These are phyloP conservation scores for Populus nigra DNA, from an alignment of 345 rosid genomes.

Conservation along the genomic window DNA sequence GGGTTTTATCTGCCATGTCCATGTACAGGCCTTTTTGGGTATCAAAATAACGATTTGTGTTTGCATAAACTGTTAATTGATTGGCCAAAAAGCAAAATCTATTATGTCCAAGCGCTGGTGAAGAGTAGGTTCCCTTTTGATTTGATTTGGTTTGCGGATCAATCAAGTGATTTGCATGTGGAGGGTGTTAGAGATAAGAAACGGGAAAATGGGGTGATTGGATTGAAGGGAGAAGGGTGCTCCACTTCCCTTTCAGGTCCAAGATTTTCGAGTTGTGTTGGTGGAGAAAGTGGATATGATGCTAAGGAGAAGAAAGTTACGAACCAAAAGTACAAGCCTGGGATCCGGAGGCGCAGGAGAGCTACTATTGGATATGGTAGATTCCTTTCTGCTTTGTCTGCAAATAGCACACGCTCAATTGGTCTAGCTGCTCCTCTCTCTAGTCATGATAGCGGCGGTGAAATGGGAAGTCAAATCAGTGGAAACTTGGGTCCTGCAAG, in stretches of 20 bases:
- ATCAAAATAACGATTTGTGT: constrained; percentile 17
- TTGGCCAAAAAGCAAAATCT: constrained; percentile 22
- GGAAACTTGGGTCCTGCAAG: constrained; percentile 28
- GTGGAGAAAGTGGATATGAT: constrained; percentile 39
- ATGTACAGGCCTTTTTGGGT: constrained; percentile 26
- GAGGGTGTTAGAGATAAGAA: constrained; percentile 10
- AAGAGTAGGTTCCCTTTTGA: constrained; percentile 27
- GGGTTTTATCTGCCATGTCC: constrained; percentile 24
- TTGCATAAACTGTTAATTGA: constrained; percentile 24
- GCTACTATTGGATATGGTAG: constrained; percentile 37
- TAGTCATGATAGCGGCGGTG: constrained; percentile 19
- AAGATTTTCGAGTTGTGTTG: constrained; percentile 28
- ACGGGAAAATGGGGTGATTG: constrained; percentile 19
- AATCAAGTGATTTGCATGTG: constrained; percentile 22
- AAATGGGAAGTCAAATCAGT: constrained; percentile 24
- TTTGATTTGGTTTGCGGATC: constrained; percentile 29
- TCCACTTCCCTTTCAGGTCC: constrained; percentile 27
- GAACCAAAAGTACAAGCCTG: constrained; percentile 49
- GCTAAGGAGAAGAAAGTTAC: constrained; percentile 42
- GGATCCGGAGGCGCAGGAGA: constrained; percentile 42
- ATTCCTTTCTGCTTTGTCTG: constrained; percentile 16
- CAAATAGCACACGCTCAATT: constrained; percentile 16
- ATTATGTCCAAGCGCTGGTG: constrained; percentile 19
- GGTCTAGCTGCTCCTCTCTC: constrained; percentile 24
- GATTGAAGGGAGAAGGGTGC: constrained; percentile 28